Base-by-base conservation (phyloP, 768 basidiomycete species). In the Macrocybe gigantea region DNA sequence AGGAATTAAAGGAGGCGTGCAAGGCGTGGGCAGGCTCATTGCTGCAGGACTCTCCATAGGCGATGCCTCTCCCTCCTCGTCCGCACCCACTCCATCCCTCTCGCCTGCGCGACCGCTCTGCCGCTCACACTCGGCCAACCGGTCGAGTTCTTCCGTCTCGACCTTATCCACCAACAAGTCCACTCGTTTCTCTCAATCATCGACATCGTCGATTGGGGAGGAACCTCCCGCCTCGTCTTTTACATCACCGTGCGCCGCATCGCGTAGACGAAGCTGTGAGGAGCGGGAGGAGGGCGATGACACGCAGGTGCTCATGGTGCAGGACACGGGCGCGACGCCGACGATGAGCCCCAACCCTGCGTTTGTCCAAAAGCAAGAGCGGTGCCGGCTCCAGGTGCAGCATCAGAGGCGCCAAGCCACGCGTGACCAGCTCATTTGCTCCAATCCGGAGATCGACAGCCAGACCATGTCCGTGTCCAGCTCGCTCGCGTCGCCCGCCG, bases 1-100 rank as follows among this genome's bases (percentile, higher is more conserved):
- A 53, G 81, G 80, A 5, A 72, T 88, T 54, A 79, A 77, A 54
- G 85, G 80, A 54, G 78, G 84, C 10, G 80, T 85, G 3, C 78
- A 80, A 49, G 80, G 72, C 31, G 67, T 81, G 35, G 66, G 77
- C 48, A 70, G 83, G 33, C 66, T 85, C 41, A 64, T 88, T 31
- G 72, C 78, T 5, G 74, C 78, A 0, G 78, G 70, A 5, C 55
- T 73, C 3, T 49, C 55, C 22, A 52, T 58, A 15, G 49, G 53
- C 45, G 59, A 56, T 62, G 22, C 63, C 67, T 40, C 60, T 3
- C 52, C 60, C 13, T 44, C 50, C n/a, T 45, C 50, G 1, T 40
- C 56, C 2, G 40, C 49, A 1, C 46, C 52, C 13, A 30, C 35
- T 13, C 42, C 32, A 11, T 38, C 51, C 15, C 40, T 41, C 13